A percentile compares a stretch with the other conserved stretches of the same genome.
phyloP scores from a whole-genome alignment of 2,329 filamentous ascomycete species.

The Diaporthe velutina region DNA sequence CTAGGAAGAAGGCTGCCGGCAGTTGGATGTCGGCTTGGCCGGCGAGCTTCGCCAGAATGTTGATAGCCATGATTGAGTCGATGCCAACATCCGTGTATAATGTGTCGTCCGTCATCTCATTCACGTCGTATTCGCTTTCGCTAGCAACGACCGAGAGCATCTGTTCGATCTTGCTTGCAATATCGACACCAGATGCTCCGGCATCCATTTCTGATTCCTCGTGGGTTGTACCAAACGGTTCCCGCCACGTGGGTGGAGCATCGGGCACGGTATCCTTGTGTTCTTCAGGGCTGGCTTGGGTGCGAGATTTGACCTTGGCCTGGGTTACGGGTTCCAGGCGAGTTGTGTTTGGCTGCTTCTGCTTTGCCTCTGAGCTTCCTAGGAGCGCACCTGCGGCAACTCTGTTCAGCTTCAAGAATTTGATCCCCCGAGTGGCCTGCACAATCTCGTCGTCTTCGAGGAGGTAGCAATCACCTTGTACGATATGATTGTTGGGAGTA shows the following conservation, averaged over 20 bases:
- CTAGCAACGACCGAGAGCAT: background rate
- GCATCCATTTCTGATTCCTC: background rate
- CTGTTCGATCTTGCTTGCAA: background rate
- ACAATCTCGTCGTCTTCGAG: background rate
- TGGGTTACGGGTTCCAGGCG: background rate
- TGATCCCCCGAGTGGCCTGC: background rate
- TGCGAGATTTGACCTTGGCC: background rate
- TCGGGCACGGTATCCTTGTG: background rate
- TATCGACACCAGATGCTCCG: background rate
- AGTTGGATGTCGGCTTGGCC: background rate
- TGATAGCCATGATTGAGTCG: background rate
- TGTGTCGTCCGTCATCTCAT: slow-evolving; percentile 4
- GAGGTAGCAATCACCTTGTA: background rate
- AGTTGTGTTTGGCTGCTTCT: background rate
- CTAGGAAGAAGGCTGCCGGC: background rate
- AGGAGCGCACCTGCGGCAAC: background rate
- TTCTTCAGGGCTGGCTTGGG: background rate
- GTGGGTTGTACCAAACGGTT: background rate
- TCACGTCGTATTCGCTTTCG: background rate
- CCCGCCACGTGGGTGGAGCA: background rate
- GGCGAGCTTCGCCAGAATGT: background rate
- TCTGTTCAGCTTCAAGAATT: background rate
- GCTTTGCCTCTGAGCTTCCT: background rate
- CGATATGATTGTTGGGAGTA: background rate
- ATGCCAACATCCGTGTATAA: background rate